phyloP scores from a whole-genome alignment of 148 eudicot species.

The Rhododendron kiyosumense region DNA sequence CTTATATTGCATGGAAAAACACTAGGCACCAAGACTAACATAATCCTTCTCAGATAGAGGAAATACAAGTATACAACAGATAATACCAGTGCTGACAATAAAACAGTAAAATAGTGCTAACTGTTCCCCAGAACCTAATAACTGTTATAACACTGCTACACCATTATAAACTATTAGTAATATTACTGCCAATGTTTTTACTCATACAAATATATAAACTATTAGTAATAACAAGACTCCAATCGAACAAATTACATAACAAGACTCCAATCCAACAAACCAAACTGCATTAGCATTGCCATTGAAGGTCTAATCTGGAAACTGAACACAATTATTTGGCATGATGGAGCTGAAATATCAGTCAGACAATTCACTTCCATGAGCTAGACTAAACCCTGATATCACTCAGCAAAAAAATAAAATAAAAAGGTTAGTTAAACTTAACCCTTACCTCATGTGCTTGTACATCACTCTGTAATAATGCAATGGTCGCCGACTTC shows the following conservation, averaged over 20 bases:
- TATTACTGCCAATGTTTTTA: background rate
- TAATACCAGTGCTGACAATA: background rate
- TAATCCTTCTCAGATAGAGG: background rate
- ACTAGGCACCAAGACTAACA: background rate
- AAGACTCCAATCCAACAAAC: background rate
- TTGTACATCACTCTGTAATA: conserved; percentile 40
- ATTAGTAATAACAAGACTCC: background rate
- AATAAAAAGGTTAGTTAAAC: background rate
- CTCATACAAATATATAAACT: background rate
- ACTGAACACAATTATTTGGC: background rate
- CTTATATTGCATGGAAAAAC: background rate
- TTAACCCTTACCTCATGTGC: conserved; percentile 29
- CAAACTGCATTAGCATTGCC: background rate
- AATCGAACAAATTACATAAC: too few species aligned
- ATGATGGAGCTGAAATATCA: background rate
- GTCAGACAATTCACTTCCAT: background rate
- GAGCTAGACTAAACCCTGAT: background rate
- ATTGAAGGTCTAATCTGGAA: background rate
- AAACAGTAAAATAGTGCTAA: background rate
- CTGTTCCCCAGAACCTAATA: background rate
- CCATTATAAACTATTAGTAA: background rate
- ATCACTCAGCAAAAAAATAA: background rate
- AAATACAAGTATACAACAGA: background rate
- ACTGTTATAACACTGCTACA: background rate
- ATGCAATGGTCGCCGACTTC: conserved; percentile 38